phyloP scores from a whole-genome alignment of 805 yeast genomes.

The Wickerhamomyces strasburgensis region DNA sequence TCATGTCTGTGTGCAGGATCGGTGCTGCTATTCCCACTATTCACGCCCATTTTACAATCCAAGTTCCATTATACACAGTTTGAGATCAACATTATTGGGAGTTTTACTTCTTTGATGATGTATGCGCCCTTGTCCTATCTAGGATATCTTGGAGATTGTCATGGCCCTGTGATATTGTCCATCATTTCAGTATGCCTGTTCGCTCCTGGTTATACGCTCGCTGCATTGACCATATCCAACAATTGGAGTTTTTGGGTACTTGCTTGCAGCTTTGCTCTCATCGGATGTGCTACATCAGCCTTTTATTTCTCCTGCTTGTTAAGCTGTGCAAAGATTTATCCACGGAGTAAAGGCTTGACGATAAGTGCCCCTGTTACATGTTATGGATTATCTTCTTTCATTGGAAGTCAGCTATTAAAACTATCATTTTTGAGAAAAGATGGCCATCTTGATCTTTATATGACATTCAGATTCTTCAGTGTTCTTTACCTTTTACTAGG shows the following conservation, averaged over 20 bases:
- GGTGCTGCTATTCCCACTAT: conserved; percentile 75
- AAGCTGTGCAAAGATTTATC: conserved; percentile 84
- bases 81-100: conserved; percentile 67
- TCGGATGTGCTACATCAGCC: conserved; percentile 72
- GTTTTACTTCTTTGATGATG: conserved; percentile 72
- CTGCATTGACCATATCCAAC: conserved; percentile 32
- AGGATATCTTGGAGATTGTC: conserved; percentile 80
- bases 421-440: conserved; percentile 26
- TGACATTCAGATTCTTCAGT: conserved; percentile 50
- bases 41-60: conserved; percentile 61
- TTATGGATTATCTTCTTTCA: conserved; percentile 76
- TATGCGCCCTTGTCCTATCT: conserved; percentile 77
- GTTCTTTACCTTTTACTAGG: conserved; percentile 53
- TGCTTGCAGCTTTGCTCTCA: conserved; percentile 47
- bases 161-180: conserved; percentile 74
- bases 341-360: conserved; percentile 69
- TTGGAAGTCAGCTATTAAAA: conserved; percentile 61
- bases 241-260: conserved; percentile 30
- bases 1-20: conserved; percentile 80
- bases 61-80: conserved; percentile 60
- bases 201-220: conserved; percentile 61
- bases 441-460: conserved; percentile 39
- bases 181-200: conserved; percentile 55
- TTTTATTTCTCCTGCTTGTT: conserved; percentile 65
- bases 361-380: conserved; percentile 86